Base-by-base conservation (phyloP, 306 rosid genomes). In the Comarum palustre region DNA sequence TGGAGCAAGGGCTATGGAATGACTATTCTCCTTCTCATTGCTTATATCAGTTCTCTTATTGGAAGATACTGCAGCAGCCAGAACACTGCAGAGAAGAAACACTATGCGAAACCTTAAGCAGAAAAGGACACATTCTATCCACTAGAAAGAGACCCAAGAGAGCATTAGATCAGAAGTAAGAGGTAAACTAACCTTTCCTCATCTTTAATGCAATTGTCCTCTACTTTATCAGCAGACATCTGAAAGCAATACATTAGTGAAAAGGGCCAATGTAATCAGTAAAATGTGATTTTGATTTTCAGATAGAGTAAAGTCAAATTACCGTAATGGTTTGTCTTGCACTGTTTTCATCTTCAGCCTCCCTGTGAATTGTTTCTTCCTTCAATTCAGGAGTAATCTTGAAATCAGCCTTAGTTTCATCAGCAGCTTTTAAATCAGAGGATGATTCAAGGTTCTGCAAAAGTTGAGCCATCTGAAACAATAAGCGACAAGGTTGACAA, bases 1-100 rank as follows among this genome's bases (percentile, higher is more conserved):
- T 47, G 99, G 96, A 11, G 99, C 88, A 86, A 86, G 83, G 46
- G 78, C 91, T 73, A 84, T 45, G 32, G 69, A 45, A 65, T 71
- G 72, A 43, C n/a, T n/a, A n/a, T n/a, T n/a, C n/a, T n/a, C n/a
- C n/a, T n/a, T n/a, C n/a, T n/a, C n/a, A n/a, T n/a, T n/a, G n/a
- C 62, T 36, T 32, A 59, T 22, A 55, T 55, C 55, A 46, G 48
- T 57, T 61, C 24, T 63, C n/a, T 31, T 72, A 31, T 69, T 73
- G 12, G 71, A 62, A 62, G 93, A 74, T 71, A 68, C 74, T 74
- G 61, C 79, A 72, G 74, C 72, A 17, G 80, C 32, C 32, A 74
- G 80, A 77, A 60, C 83, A 20, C 81, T 83, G 79, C 66, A 75
- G 29, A 63, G 29, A 59, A 20, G 38, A 29, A 17, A 71, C 41